phyloP scores from a whole-genome alignment of 78 protist species.

The Dictyostelium capitatum region DNA sequence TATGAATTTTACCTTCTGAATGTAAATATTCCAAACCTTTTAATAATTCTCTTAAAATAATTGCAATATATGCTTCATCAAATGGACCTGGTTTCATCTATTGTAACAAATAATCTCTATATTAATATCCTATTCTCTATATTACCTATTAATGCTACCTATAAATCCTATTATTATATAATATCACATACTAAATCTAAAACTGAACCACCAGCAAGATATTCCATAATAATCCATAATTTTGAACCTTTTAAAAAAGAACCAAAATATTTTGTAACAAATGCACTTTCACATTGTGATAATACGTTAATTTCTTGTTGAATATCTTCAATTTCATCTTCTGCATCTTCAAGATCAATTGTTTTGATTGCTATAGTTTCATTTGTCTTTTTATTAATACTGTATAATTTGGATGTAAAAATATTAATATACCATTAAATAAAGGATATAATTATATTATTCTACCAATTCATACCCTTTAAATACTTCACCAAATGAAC shows the following conservation, averaged over 20 bases:
- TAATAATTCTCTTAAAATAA: conserved; percentile 94
- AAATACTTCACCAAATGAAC: conserved; percentile 92
- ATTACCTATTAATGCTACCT: neutral
- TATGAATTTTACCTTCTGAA: conserved; percentile 95
- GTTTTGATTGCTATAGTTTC: conserved; percentile 95
- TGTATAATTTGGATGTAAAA: no score
- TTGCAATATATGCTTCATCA: conserved; percentile 91
- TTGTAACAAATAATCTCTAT: neutral
- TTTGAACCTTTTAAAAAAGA: conserved; percentile 88
- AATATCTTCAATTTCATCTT: conserved; percentile 98
- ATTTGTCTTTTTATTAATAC: conserved; percentile 85
- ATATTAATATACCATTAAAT: no score
- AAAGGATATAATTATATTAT: no score
- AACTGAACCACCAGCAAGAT: conserved; percentile 95
- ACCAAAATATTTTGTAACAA: conserved; percentile 91
- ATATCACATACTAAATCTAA: conserved; percentile 86
- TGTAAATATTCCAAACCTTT: conserved; percentile 95
- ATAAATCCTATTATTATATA: neutral
- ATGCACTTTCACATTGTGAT: conserved; percentile 90
- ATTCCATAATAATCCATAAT: conserved; percentile 98
- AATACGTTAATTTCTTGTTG: conserved; percentile 93
- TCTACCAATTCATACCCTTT: conserved; percentile 88
- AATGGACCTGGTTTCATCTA: conserved; percentile 89
- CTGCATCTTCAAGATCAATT: conserved; percentile 96
- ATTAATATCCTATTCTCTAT: neutral